Percentiles rank a stretch among this genome's conserved stretches.
phyloP scores from a whole-genome alignment of 2,329 filamentous ascomycete species.

The Fusarium poae region DNA sequence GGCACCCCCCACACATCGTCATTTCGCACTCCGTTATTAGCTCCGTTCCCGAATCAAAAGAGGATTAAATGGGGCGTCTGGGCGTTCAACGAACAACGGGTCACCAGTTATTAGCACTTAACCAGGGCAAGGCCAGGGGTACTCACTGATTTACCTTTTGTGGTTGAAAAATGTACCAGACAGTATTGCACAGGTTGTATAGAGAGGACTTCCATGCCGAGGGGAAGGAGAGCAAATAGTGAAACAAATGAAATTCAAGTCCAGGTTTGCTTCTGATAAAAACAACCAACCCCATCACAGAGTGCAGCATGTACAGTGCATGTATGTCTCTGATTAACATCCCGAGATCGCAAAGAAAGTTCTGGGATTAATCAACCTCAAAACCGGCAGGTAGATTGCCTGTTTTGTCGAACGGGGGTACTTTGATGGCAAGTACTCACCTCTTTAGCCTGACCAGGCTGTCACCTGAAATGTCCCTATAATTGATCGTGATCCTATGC shows the following conservation, averaged over 20 bases:
- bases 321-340: slow-evolving; percentile 25
- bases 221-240: neutral
- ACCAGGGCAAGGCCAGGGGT: slow-evolving; percentile 34
- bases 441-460: slow-evolving; percentile 34
- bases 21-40: slow-evolving; percentile 50
- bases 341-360: slow-evolving; percentile 9
- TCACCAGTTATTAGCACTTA: slow-evolving; percentile 11
- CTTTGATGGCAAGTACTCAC: slow-evolving; percentile 28
- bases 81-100: slow-evolving; percentile 46
- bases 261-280: slow-evolving; percentile 8
- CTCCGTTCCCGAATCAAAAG: slow-evolving; percentile 49
- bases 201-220: neutral
- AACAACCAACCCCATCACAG: slow-evolving; percentile 19
- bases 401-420: slow-evolving; percentile 24
- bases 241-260: neutral
- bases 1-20: slow-evolving; percentile 49
- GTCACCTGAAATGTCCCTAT: neutral
- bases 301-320: neutral
- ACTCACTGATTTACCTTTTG: neutral
- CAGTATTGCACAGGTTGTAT: neutral
- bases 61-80: slow-evolving; percentile 38
- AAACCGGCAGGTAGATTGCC: slow-evolving; percentile 14
- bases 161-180: neutral
- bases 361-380: slow-evolving; percentile 1
- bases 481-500: neutral